phyloP scores from a whole-genome alignment of 2,329 filamentous ascomycete species.

The Acrocalymma vagum region DNA sequence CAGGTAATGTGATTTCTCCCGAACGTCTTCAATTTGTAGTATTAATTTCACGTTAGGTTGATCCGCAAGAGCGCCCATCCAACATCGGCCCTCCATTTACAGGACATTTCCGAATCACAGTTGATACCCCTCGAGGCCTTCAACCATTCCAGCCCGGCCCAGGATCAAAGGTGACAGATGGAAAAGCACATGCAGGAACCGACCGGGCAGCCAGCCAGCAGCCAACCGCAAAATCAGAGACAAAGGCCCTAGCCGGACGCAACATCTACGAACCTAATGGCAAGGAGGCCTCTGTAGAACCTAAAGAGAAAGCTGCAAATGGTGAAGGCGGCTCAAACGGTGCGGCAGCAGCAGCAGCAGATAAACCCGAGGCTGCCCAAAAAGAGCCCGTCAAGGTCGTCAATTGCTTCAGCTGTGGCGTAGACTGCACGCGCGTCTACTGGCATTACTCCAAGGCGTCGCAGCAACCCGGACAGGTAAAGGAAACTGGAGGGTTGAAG shows the following conservation, averaged over 20 bases:
- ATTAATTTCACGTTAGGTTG: constrained; percentile 69
- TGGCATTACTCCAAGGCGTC: constrained; percentile 75
- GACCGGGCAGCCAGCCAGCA: constrained; percentile 74
- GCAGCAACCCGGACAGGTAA: constrained; percentile 55
- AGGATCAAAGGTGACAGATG: constrained; percentile 68
- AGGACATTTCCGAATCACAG: constrained; percentile 94
- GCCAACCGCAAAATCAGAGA: constrained; percentile 75
- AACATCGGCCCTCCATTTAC: constrained; percentile 97
- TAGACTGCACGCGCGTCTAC: constrained; percentile 81
- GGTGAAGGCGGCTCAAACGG: constrained; percentile 77
- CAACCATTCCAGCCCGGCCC: constrained; percentile 94
- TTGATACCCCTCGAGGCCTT: constrained; percentile 92
- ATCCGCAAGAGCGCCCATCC: constrained; percentile 92
- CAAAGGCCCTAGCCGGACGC: constrained; percentile 91
- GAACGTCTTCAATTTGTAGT: not conserved
- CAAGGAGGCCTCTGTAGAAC: constrained; percentile 77
- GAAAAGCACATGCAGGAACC: constrained; percentile 71
- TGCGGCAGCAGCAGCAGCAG: constrained; percentile 66
- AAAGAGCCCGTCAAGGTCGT: constrained; percentile 72
- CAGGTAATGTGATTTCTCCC: constrained; percentile 70
- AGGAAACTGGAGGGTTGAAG: constrained; percentile 68
- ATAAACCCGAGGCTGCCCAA: constrained; percentile 67
- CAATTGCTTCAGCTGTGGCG: constrained; percentile 90
- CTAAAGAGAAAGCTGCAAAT: constrained; percentile 66
- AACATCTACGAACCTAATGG: constrained; percentile 95